These are phyloP conservation scores for Citeromyces siamensis DNA, from an alignment of 1,139 yeast genomes.

Conservation along the genomic window DNA sequence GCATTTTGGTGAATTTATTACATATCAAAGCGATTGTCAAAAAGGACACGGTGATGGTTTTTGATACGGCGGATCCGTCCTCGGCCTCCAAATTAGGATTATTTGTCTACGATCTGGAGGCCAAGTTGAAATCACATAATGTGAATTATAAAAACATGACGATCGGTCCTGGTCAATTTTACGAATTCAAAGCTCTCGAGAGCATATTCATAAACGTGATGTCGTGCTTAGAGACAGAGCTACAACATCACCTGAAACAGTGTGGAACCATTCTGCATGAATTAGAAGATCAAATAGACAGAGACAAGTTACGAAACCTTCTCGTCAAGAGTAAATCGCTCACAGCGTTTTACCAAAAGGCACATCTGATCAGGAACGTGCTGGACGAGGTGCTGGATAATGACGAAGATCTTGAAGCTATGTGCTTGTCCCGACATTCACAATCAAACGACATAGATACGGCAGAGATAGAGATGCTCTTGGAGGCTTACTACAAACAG, in stretches of 20 bases:
- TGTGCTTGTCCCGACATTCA: constrained; percentile 53
- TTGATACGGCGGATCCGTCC: constrained; percentile 38
- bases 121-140: constrained; percentile 43
- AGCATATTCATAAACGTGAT: constrained; percentile 42
- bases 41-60: constrained; percentile 50
- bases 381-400: constrained; percentile 68
- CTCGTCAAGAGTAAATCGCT: constrained; percentile 56
- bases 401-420: constrained; percentile 81
- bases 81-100: constrained; percentile 64
- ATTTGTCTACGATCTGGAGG: constrained; percentile 87
- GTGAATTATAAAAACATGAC: constrained; percentile 13
- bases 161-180: constrained; percentile 19
- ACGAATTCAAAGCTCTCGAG: constrained; percentile 46
- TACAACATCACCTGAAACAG: constrained; percentile 26
- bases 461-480: constrained; percentile 76
- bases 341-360: constrained; percentile 55
- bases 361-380: constrained; percentile 54
- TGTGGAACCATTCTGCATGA: constrained; percentile 47
- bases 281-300: constrained; percentile 56
- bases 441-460: constrained; percentile 24
- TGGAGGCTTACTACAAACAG: constrained; percentile 89
- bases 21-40: constrained; percentile 63
- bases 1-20: constrained; percentile 51
- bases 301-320: constrained; percentile 53
- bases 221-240: constrained; percentile 42